phyloP scores from a whole-genome alignment of 768 basidiomycete species.

The Xerocomus brunneocitrinus region DNA sequence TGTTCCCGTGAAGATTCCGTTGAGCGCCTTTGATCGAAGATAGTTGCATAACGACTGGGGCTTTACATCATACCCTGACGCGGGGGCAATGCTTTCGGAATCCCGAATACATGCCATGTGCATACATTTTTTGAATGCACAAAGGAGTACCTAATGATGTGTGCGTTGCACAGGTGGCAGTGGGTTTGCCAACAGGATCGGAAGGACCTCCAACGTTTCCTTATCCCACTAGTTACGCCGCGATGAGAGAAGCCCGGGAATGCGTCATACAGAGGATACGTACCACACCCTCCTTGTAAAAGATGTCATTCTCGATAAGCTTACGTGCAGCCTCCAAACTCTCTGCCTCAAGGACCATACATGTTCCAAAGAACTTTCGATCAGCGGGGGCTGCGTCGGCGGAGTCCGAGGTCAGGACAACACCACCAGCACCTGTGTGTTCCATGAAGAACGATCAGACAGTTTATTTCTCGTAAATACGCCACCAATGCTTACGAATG shows the following conservation, averaged over 20 bases:
- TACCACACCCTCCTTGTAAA: conserved; percentile 24
- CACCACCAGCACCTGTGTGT: conserved; percentile 50
- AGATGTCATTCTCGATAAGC: conserved; percentile 22
- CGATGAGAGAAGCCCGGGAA: not conserved
- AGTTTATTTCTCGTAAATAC: not conserved
- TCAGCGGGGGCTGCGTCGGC: conserved; percentile 41
- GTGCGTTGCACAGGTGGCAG: conserved; percentile 6
- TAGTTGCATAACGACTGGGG: conserved; percentile 1
- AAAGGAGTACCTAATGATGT: conserved; percentile 1
- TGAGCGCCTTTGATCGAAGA: not conserved
- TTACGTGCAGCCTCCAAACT: conserved; percentile 40
- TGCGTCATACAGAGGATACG: not conserved
- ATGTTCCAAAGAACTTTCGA: conserved; percentile 57
- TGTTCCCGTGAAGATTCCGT: not conserved
- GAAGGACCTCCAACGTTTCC: conserved; percentile 49
- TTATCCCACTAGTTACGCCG: conserved; percentile 49
- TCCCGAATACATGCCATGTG: not conserved
- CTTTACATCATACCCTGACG: not conserved
- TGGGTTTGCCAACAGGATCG: conserved; percentile 33
- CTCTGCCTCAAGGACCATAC: conserved; percentile 51
- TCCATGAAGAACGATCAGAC: conserved; percentile 12
- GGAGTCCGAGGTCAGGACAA: conserved; percentile 53
- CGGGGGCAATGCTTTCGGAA: not conserved
- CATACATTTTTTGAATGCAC: not conserved
- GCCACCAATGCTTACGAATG: conserved; percentile 41